Base-by-base conservation (phyloP, 2,329 filamentous ascomycete genomes). In the Botryosphaeria dothidea region DNA sequence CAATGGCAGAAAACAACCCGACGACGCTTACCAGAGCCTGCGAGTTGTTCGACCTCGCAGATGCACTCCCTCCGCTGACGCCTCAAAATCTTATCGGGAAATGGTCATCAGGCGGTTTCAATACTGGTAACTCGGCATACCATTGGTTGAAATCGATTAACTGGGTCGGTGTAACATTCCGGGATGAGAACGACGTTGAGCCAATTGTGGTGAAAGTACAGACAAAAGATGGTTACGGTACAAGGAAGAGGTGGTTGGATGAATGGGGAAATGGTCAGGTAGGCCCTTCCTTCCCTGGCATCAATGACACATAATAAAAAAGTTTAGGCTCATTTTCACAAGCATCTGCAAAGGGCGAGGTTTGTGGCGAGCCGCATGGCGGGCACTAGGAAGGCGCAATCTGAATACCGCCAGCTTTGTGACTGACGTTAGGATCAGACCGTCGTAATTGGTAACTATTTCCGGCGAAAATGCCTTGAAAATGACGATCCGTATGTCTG, bases 111-210 rank as follows among this genome's bases (percentile, higher is more conserved):
- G 70, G 69, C 54, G 68, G 68, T n/a, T 65, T 76, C 29, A 66
- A 71, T 31, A 75, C 72, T 0, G 69, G 69, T 1, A 73, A 75
- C 36, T 68, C 70, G 1, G 67, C 68, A 2, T 67, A 73, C 51
- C 41, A 65, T 7, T 63, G 67, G 21, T 66, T 75, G 25, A 66
- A 65, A 5, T 62, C 67, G 2, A 66, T 74, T 38, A 71, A 71
- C 11, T 77, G 75, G 75, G 70, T 71, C 0, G 75, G 74, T 0
- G 74, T 74, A 21, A 71, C 70, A n/a, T 76, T 75, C 46, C 66
- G 69, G 3, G 68, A 66, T 2, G 67, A 67, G 0, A 68, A 77
- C 17, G 73, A 77, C 41, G 73, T 76, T 11, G 31, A 34, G 31
- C 74, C 75, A 6, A 67, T 77, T 29, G 69, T 73, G 23, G 54